Base-by-base conservation (phyloP, 2,329 filamentous ascomycete species). In the Fusarium lateritium region DNA sequence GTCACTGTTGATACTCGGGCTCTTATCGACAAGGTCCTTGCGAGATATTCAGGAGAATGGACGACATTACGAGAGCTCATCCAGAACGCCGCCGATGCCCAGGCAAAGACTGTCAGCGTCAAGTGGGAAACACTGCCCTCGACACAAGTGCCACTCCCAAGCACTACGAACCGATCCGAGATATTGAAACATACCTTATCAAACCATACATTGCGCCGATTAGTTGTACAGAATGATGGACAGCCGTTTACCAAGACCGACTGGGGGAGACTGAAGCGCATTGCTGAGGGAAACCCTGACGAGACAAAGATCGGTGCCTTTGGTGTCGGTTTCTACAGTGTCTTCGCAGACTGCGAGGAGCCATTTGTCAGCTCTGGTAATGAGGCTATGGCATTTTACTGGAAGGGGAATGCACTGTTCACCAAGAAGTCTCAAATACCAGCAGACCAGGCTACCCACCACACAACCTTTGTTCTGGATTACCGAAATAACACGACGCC, bases 231-330 rank as follows among this genome's bases (percentile, higher is more conserved):
- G 65, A 99, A 99, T 76, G 92, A 99, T 80, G 96, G 96, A 36
- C 88, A 93, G 69, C 87, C 93, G 0, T 99, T 99, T 76, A 92
- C 89, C 52, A 88, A 92, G 73, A 97, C 94, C 19, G 96, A 99
- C 80, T 99, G 96, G 96, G 90, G 90, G 45, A 88, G 96, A 55
- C 79, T 99, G 69, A 98, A 98, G 84, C 90, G 95, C 65, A 99
- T 99, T 67, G 97, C 96, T n/a, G 96, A 99, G 79, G 97, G 96
- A 46, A 99, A 99, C 76, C 96, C 96, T 0, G 96, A 99, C 79
- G 96, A 99, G 82, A 98, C 94, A 46, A 99, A 99, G 84, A 99
- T 99, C 74, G 96, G 96, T 56, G 97, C 96, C 5, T 99, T 99
- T 78, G 96, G 96, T 71, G 96, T 99, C 33, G 96, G 96, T 4